These are phyloP conservation scores for Pyrenula aspistea DNA, from an alignment of 495 filamentous ascomycete species.

Conservation along the genomic window DNA sequence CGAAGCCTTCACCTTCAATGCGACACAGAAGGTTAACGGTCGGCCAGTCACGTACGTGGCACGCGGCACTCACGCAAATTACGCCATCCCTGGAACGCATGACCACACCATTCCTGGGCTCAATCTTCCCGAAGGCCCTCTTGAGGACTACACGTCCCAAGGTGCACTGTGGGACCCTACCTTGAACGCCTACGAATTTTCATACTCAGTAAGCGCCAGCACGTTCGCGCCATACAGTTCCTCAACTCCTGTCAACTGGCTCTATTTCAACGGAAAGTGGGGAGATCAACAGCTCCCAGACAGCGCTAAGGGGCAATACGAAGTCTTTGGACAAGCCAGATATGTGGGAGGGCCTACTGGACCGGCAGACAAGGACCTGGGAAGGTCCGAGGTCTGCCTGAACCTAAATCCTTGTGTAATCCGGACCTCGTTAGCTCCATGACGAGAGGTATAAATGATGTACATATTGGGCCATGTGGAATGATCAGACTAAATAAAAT, in stretches of 20 bases:
- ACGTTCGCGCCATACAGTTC: conserved; percentile 30
- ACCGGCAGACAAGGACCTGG: conserved; percentile 38
- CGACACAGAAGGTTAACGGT: conserved; percentile 37
- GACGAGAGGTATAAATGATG: neutral
- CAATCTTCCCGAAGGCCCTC: conserved; percentile 43
- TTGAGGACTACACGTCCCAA: conserved; percentile 51
- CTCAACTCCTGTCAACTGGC: conserved; percentile 32
- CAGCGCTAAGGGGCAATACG: conserved; percentile 26
- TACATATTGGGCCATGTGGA: too few relatives aligned
- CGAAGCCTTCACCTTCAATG: conserved; percentile 48
- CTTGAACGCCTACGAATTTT: conserved; percentile 36
- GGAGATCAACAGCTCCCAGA: conserved; percentile 43
- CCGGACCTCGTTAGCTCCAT: neutral
- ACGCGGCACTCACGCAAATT: conserved; percentile 48
- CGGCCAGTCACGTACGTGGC: conserved; percentile 42
- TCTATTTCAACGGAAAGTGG: conserved; percentile 43
- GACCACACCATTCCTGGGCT: conserved; percentile 55
- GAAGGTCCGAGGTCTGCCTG: neutral
- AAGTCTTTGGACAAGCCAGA: conserved; percentile 35
- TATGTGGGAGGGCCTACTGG: conserved; percentile 42
- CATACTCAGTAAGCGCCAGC: conserved; percentile 23
- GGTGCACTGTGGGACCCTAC: conserved; percentile 42
- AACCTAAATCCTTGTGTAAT: neutral
- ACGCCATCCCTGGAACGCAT: conserved; percentile 35
- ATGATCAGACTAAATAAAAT: too few relatives aligned